A percentile compares a stretch with the other conserved stretches of the same genome.
These are phyloP conservation scores for Metrosideros polymorpha DNA, from an alignment of 441 rosid species.

Conservation along the genomic window DNA sequence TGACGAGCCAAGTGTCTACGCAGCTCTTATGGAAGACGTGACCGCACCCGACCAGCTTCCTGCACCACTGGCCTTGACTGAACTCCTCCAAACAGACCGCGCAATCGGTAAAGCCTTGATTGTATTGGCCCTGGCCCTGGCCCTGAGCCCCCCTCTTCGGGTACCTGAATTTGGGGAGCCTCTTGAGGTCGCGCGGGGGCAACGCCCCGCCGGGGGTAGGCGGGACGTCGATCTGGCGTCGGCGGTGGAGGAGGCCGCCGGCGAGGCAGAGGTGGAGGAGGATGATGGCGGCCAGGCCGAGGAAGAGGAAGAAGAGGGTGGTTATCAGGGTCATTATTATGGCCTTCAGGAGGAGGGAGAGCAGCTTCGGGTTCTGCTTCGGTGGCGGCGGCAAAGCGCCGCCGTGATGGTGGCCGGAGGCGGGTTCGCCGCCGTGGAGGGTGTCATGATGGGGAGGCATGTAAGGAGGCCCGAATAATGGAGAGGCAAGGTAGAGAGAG, in stretches of 20 bases:
- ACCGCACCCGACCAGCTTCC: constrained; percentile 48
- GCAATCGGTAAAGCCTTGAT: constrained; percentile 16
- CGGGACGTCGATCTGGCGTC: constrained; percentile 19
- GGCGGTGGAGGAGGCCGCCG: constrained; percentile 32
- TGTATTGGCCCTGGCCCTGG: background rate
- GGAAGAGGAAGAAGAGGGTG: constrained; percentile 53
- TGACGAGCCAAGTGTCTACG: constrained; percentile 64
- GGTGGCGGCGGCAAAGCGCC: constrained; percentile 6
- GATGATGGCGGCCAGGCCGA: constrained; percentile 46
- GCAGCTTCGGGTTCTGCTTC: constrained; percentile 32
- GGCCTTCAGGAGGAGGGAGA: constrained; percentile 39
- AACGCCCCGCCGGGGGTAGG: constrained; percentile 25
- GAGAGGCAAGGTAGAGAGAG: background rate
- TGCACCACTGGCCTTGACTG: constrained; percentile 62
- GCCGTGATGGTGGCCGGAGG: background rate
- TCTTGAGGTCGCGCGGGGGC: constrained; percentile 34
- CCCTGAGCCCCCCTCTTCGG: background rate
- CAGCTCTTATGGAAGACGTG: constrained; percentile 62
- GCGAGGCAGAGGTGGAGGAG: constrained; percentile 45
- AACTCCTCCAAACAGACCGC: constrained; percentile 60
- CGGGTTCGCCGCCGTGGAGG: constrained; percentile 15
- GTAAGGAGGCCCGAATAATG: background rate
- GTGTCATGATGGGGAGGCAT: background rate
- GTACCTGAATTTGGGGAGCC: constrained; percentile 52
- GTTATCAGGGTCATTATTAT: constrained; percentile 38